phyloP scores from a whole-genome alignment of 2,329 filamentous ascomycete genomes.

The Colletotrichum musicola region DNA sequence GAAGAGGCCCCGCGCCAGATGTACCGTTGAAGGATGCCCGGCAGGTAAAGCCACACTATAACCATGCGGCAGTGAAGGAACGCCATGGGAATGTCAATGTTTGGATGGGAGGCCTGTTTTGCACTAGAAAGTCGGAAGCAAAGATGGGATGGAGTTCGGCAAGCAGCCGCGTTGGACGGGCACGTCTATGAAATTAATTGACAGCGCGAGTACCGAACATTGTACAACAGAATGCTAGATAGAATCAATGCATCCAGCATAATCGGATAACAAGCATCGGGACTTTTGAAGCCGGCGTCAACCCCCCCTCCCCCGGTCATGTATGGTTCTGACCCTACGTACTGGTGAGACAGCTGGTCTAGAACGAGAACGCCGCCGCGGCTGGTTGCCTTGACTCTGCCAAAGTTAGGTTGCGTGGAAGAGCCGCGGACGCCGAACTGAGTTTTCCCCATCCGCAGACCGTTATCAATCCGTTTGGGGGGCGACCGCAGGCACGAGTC shows the following conservation, averaged over 20 bases:
- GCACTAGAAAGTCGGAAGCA: neutral
- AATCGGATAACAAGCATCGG: neutral
- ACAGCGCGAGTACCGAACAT: neutral
- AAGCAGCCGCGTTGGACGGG: neutral
- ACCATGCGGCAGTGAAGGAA: neutral
- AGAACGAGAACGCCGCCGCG: neutral
- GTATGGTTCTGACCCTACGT: neutral
- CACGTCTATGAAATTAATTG: neutral
- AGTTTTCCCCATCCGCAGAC: neutral
- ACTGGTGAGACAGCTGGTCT: neutral
- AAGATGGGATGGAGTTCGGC: conserved; percentile 8
- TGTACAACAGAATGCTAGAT: neutral
- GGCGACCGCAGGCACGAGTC: neutral
- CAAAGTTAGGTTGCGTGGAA: neutral
- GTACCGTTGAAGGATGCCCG: conserved; percentile 47
- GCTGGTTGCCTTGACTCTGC: neutral
- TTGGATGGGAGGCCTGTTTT: neutral
- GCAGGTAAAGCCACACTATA: neutral
- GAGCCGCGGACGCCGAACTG: neutral
- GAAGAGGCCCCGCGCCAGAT: conserved; percentile 54
- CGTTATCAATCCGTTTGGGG: neutral
- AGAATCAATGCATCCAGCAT: neutral
- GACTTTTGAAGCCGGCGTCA: neutral
- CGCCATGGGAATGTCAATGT: neutral
- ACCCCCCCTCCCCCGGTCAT: neutral